Percentiles rank a stretch among this genome's conserved stretches.
phyloP scores from a whole-genome alignment of 371 early-diverging fungal genomes.

The Globomyces sp. region DNA sequence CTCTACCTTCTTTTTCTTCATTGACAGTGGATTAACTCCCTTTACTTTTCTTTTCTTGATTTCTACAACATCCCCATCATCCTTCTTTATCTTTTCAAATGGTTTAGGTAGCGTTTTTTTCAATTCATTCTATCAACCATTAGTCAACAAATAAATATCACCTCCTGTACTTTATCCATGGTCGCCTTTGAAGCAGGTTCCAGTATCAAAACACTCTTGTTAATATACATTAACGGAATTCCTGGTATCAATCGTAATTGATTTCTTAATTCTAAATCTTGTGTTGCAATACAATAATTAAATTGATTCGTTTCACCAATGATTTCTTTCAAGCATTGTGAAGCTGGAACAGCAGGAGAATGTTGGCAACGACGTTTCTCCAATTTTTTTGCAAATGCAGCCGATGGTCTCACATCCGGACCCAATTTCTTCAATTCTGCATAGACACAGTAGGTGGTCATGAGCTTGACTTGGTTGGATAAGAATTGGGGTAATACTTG shows the following conservation, averaged over 20 bases:
- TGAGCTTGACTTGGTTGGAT: constrained; percentile 56
- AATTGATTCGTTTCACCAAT: constrained; percentile 69
- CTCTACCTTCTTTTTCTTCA: constrained; percentile 71
- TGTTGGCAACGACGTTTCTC: constrained; percentile 83
- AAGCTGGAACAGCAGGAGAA: constrained; percentile 59
- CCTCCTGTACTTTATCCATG: constrained; percentile 44
- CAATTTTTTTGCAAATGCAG: constrained; percentile 59
- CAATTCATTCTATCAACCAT: constrained; percentile 41
- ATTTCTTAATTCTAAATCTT: constrained; percentile 65
- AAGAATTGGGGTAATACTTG: constrained; percentile 57
- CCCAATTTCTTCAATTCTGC: constrained; percentile 69
- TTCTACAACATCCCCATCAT: constrained; percentile 39
- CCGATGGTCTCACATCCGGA: constrained; percentile 57
- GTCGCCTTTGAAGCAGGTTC: constrained; percentile 70
- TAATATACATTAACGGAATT: constrained; percentile 82
- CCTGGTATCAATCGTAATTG: constrained; percentile 74
- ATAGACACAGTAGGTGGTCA: constrained; percentile 79
- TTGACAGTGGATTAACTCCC: constrained; percentile 81
- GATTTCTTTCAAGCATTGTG: constrained; percentile 71
- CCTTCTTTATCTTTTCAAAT: constrained; percentile 45
- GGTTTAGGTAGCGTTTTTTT: constrained; percentile 50
- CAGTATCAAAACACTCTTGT: constrained; percentile 70
- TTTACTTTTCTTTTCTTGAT: constrained; percentile 55
- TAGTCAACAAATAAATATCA: constrained; percentile 20
- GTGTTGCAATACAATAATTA: constrained; percentile 81